phyloP scores from a whole-genome alignment of 352 stramenopile species.

The Pythium vanterpoolii region DNA sequence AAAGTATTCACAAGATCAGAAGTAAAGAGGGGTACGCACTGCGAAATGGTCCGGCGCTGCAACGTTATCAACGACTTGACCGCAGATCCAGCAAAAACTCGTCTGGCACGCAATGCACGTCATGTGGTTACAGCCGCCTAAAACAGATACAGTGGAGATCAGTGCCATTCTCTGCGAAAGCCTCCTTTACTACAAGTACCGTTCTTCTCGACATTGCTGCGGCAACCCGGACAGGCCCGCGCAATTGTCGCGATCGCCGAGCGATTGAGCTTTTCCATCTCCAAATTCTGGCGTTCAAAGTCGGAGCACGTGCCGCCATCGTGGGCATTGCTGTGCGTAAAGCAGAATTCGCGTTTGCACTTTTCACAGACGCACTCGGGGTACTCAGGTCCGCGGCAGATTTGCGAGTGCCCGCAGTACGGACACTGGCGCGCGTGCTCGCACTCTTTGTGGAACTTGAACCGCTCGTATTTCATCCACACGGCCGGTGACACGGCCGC shows the following conservation, averaged over 20 bases:
- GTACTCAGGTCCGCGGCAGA: constrained; percentile 31
- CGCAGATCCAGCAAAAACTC: constrained; percentile 91
- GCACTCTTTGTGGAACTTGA: constrained; percentile 86
- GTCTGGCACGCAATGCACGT: constrained; percentile 82
- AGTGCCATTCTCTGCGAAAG: too few species aligned
- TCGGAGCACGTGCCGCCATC: constrained; percentile 59
- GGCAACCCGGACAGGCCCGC: constrained; percentile 84
- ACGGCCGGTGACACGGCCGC: constrained; percentile 39
- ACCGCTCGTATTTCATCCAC: constrained; percentile 80
- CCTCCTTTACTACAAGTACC: too few species aligned
- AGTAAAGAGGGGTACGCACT: constrained; percentile 4
- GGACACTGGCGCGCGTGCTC: constrained; percentile 57
- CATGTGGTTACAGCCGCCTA: constrained; percentile 91
- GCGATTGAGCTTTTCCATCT: constrained; percentile 78
- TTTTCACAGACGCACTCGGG: constrained; percentile 46
- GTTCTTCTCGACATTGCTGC: constrained; percentile 88
- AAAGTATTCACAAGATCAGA: neutral
- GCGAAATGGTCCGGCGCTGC: constrained; percentile 87
- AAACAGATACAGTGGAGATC: neutral
- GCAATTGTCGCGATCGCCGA: constrained; percentile 74
- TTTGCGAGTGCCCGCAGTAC: constrained; percentile 57
- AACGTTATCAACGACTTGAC: constrained; percentile 78
- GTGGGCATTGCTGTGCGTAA: constrained; percentile 86
- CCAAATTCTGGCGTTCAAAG: constrained; percentile 71
- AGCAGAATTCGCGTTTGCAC: constrained; percentile 77